Evolutionary conservation across 108 stramenopile genomes (phyloP).

Genomic region (Cyclostephanos invisitatus): DNA sequence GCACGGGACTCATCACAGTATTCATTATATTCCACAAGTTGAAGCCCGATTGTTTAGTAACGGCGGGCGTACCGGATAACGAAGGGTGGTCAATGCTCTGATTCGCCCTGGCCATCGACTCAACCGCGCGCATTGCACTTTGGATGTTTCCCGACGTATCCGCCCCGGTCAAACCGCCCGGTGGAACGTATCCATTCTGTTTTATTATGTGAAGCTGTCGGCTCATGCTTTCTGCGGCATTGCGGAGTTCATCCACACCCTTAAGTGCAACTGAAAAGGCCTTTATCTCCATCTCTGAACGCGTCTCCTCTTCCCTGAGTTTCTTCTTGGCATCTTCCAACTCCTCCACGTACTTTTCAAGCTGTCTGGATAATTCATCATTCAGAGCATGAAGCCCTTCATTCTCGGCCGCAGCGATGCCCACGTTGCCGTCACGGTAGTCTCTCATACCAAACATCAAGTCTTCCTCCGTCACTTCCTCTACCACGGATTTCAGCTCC

Average conservation of each 20-base stretch:
- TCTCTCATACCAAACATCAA: slow-evolving; percentile 44
- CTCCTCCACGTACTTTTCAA: slow-evolving; percentile 40
- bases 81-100: slow-evolving; percentile 46
- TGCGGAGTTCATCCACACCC: slow-evolving; percentile 50
- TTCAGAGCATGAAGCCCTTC: slow-evolving; percentile 43
- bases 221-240: slow-evolving; percentile 52
- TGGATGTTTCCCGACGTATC: slow-evolving; percentile 28
- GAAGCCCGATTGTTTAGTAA: slow-evolving; percentile 17
- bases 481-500: slow-evolving; percentile 39
- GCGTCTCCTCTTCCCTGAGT: slow-evolving; percentile 42
- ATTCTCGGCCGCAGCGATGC: slow-evolving; percentile 33
- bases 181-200: slow-evolving; percentile 44
- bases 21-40: slow-evolving; percentile 46
- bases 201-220: slow-evolving; percentile 46
- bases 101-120: slow-evolving; percentile 45
- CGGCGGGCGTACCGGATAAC: neutral
- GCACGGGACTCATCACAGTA: slow-evolving; percentile 25
- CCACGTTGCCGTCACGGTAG: slow-evolving; percentile 17
- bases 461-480: slow-evolving; percentile 44
- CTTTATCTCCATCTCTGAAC: slow-evolving; percentile 53
- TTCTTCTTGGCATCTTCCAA: slow-evolving; percentile 25
- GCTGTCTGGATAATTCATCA: slow-evolving; percentile 37
- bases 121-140: slow-evolving; percentile 44
- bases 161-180: slow-evolving; percentile 40
- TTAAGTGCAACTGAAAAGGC: slow-evolving; percentile 52